Evolutionary conservation across 306 rosid genomes (phyloP).

Genomic region (Arachis hypogaea): DNA sequence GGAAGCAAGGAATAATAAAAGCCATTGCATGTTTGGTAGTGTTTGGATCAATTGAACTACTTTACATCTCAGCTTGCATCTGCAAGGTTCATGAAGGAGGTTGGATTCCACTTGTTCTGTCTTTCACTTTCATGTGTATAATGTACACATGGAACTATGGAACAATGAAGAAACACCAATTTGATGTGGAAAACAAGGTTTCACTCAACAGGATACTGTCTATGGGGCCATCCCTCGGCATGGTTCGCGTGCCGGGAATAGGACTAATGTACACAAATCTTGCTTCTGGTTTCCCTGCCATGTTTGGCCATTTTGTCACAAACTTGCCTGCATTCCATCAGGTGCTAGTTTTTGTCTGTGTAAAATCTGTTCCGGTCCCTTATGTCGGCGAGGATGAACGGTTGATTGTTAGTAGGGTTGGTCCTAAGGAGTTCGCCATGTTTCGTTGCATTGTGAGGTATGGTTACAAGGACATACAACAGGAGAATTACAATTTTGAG

Average conservation of each 20-base stretch:
- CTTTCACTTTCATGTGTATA: slow-evolving; percentile 49
- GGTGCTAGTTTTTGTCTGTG: slow-evolving; percentile 64
- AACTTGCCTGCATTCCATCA: slow-evolving; percentile 75
- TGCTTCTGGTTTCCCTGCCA: slow-evolving; percentile 57
- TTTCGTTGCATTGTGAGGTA: slow-evolving; percentile 66
- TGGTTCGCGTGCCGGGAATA: slow-evolving; percentile 70
- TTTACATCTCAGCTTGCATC: slow-evolving; percentile 65
- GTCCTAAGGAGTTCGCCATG: slow-evolving; percentile 59
- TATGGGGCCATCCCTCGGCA: slow-evolving; percentile 64
- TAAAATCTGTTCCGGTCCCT: slow-evolving; percentile 67
- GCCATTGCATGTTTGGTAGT: slow-evolving; percentile 53
- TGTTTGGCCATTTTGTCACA: slow-evolving; percentile 71
- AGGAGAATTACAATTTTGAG: slow-evolving; percentile 61
- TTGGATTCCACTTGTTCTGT: slow-evolving; percentile 61
- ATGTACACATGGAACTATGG: slow-evolving; percentile 78
- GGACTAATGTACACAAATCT: slow-evolving; percentile 63
- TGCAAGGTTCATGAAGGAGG: slow-evolving; percentile 67
- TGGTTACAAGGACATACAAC: slow-evolving; percentile 70
- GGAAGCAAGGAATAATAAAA: slow-evolving; percentile 53
- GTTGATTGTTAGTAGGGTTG: slow-evolving; percentile 53
- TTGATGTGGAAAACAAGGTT: slow-evolving; percentile 73
- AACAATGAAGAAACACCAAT: slow-evolving; percentile 66
- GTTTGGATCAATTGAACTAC: slow-evolving; percentile 67
- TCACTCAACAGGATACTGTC: slow-evolving; percentile 55
- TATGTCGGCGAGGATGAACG: slow-evolving; percentile 50